Percentiles rank a stretch among this genome's conserved stretches.
These are phyloP conservation scores for Geoglossum cookeanum DNA, from an alignment of 2,329 filamentous ascomycete genomes.

Conservation along the genomic window DNA sequence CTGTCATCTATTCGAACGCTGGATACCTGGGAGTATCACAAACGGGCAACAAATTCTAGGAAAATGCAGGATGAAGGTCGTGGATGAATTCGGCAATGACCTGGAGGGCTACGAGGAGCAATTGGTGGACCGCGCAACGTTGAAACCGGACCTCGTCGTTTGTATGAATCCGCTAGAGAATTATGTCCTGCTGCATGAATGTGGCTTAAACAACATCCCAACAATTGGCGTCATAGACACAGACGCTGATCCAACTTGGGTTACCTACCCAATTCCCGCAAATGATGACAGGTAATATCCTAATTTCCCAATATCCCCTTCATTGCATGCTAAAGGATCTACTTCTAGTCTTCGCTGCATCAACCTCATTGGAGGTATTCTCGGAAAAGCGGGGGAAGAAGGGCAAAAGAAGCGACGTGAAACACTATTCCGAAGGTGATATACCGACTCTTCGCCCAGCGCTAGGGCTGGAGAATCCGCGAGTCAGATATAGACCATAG, in stretches of 20 bases:
- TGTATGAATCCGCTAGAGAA: conserved; percentile 90
- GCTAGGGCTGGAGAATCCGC: background rate
- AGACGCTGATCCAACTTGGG: conserved; percentile 76
- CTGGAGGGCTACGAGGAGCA: conserved; percentile 46
- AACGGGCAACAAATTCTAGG: conserved; percentile 82
- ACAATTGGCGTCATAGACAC: conserved; percentile 94
- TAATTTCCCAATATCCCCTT: background rate
- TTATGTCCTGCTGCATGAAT: conserved; percentile 77
- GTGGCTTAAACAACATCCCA: conserved; percentile 68
- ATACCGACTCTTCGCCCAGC: background rate
- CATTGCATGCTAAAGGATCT: background rate
- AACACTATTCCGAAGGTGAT: conserved; percentile 36
- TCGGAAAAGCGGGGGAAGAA: conserved; percentile 65
- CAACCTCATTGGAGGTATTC: conserved; percentile 62
- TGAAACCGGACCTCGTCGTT: conserved; percentile 79
- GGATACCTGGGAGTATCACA: conserved; percentile 81
- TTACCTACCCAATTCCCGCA: conserved; percentile 89
- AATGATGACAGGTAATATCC: conserved; percentile 69
- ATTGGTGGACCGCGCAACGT: conserved; percentile 39
- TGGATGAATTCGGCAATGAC: conserved; percentile 54
- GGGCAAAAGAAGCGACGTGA: conserved; percentile 50
- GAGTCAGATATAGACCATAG: background rate
- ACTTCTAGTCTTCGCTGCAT: conserved; percentile 52
- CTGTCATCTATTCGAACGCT: conserved; percentile 81
- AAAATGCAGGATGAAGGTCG: conserved; percentile 48